These are phyloP conservation scores for Plasmodium reichenowi DNA, from an alignment of 169 alveolate species.

Conservation along the genomic window DNA sequence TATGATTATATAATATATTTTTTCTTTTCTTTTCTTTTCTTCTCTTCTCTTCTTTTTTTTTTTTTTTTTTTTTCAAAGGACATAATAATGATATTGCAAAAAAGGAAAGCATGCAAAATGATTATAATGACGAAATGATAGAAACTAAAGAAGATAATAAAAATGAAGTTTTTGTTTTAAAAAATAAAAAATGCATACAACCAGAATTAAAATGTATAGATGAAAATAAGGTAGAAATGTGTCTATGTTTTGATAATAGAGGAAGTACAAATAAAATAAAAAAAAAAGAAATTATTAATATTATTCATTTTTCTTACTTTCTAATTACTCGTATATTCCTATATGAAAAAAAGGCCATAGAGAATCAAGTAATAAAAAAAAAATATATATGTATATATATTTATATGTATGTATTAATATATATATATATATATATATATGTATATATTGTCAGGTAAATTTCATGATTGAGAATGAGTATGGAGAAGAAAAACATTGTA, in stretches of 20 bases:
- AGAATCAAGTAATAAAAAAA: constrained; percentile 37
- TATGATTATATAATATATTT: neutral
- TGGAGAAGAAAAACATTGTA: constrained; percentile 27
- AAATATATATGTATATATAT: neutral
- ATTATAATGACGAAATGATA: neutral
- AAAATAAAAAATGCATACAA: constrained; percentile 6
- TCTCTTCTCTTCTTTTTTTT: neutral
- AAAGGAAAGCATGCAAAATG: neutral
- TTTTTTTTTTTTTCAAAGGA: neutral
- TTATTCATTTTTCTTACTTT: constrained; percentile 28
- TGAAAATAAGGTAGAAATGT: constrained; percentile 28
- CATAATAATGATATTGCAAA: neutral
- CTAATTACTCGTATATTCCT: constrained; percentile 50
- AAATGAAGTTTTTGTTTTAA: neutral
- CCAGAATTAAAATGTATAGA: constrained; percentile 7
- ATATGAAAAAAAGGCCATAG: constrained; percentile 31
- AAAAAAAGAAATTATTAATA: constrained; percentile 5
- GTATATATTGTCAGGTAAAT: constrained; percentile 20
- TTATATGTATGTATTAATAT: neutral
- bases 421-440: neutral
- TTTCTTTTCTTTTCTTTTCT: neutral
- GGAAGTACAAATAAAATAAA: constrained; percentile 53
- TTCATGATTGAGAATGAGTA: constrained; percentile 41
- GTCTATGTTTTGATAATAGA: constrained; percentile 64
- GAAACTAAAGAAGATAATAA: constrained; percentile 1